Conservation (phyloP, 768 basidiomycete species). For the button mushroom (Agaricus bisporus) region DNA sequence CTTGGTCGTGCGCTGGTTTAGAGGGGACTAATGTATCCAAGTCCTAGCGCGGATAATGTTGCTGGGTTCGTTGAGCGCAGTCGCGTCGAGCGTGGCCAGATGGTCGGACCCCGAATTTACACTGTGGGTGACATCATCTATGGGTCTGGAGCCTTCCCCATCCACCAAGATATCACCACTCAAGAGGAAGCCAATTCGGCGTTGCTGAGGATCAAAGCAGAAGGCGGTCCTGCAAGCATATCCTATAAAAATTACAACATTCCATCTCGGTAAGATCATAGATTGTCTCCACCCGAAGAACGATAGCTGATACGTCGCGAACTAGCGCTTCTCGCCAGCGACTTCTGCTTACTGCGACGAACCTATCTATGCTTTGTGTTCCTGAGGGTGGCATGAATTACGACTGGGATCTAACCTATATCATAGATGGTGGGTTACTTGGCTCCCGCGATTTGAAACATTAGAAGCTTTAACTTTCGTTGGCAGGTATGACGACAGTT, state of each 20-base stretch:
- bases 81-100: slow-evolving; percentile 61
- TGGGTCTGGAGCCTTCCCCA: slow-evolving; percentile 36
- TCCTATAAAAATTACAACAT: slow-evolving; percentile 79
- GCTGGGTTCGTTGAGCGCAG: slow-evolving; percentile 60
- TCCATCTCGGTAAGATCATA: slow-evolving; percentile 47
- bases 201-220: slow-evolving; percentile 60
- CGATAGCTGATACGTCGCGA: background rate
- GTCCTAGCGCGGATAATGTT: slow-evolving; percentile 61
- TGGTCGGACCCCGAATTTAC: slow-evolving; percentile 68
- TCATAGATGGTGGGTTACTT: slow-evolving; percentile 54
- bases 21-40: slow-evolving; percentile 17
- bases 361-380: slow-evolving; percentile 64
- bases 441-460: background rate
- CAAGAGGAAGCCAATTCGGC: slow-evolving; percentile 60
- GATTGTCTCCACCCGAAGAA: background rate
- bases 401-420: slow-evolving; percentile 77
- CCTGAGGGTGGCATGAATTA: slow-evolving; percentile 78
- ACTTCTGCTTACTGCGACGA: slow-evolving; percentile 51
- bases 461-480: background rate
- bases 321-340: slow-evolving; percentile 61
- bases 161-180: slow-evolving; percentile 61
- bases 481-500: slow-evolving; percentile 66
- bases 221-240: slow-evolving; percentile 63
- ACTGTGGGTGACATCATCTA: slow-evolving; percentile 64
- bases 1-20: background rate